Base-by-base conservation (phyloP, 495 filamentous ascomycete genomes). In the Pyrenula aspistea region DNA sequence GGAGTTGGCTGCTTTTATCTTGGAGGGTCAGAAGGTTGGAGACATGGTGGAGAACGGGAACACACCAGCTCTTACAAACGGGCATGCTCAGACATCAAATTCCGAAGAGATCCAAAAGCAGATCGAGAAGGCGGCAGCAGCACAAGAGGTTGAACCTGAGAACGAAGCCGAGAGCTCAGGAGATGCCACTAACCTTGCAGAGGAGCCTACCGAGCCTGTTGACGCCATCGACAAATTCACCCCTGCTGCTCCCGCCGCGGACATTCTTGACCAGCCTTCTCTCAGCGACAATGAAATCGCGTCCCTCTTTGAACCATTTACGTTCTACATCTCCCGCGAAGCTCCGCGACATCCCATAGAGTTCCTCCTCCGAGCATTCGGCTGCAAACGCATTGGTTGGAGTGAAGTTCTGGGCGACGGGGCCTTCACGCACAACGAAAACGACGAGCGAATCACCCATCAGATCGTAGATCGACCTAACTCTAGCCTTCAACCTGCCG, bases 341-440 rank as follows among this genome's bases (percentile, higher is more conserved):
- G 91, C 91, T 1, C 93, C 93, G 21, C 81, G 91, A 60, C 85
- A 90, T 54, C 84, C 93, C 1, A 75, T 98, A 3, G 93, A 98
- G 69, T 96, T 98, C 67, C 82, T 98, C 55, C 83, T 98, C 51
- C 87, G 90, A 59, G 82, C 93, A 12, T 97, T 96, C 60, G 93
- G 94, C 56, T 96, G 93, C 77, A 95, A 89, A 75, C 83, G 94
- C 51, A 85, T 98, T 63, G 92, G 90, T 53, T 98, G 93, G 93
- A 91, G 95, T 65, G 73, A 81, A 2, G 82, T 91, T 22, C 77
- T 95, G 24, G 94, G 93, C 56, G 91, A 91, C 61, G 93, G 94
- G 15, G 86, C 93, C 54, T 96, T 87, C 71, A 96, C 90, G 15
- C 83, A 88, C 53, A 80, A 95, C 65, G 91, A 96, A 73, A 78